Base-by-base conservation (phyloP, 768 basidiomycete species). In the Tylopilus sp. region DNA sequence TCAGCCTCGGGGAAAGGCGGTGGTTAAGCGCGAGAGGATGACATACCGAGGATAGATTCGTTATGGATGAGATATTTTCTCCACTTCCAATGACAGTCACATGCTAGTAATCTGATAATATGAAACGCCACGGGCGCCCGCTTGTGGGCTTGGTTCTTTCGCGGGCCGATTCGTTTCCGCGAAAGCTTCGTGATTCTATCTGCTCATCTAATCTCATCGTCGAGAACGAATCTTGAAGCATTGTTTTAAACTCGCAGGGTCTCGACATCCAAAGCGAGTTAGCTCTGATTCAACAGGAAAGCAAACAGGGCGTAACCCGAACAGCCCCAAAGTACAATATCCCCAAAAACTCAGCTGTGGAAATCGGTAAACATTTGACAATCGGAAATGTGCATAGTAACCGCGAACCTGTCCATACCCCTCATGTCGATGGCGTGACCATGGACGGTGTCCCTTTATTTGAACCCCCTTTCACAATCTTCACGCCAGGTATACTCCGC, bases 401-500 rank as follows among this genome's bases (percentile, higher is more conserved):
- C 30, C 26, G 31, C 43, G 42, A 55, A 48, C 38, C 34, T 37
- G 46, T 25, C n/a, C 50, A 21, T 14, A 53, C 45, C 36, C 11
- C 21, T 56, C 52, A 51, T 38, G 33, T 51, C 31, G 52, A 58
- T 40, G 54, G 54, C 41, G 40, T 45, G 54, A 48, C 38, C 17
- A 25, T 36, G 4, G 30, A 55, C 9, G 43, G 11, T 4, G 25
- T 49, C 40, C 59, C 59, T 46, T 59, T 60, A 53, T 56, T 57
- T 41, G 56, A n/a, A 7, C 50, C 49, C 16, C 53, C 58, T 37
- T 65, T 69, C 50, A 65, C 41, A 48, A 69, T 71, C 67, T 65
- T 69, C 16, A 69, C 68, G 34, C 68, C 69, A 34, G 69, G 68
- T 61, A 69, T 61, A 56, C 56, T 59, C 54, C 62, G 67, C 46